Evolutionary conservation across 73 alveolate genomes (phyloP), one percentile per base, ranked within the genome.

Genomic region (Tetrahymena borealis): DNA sequence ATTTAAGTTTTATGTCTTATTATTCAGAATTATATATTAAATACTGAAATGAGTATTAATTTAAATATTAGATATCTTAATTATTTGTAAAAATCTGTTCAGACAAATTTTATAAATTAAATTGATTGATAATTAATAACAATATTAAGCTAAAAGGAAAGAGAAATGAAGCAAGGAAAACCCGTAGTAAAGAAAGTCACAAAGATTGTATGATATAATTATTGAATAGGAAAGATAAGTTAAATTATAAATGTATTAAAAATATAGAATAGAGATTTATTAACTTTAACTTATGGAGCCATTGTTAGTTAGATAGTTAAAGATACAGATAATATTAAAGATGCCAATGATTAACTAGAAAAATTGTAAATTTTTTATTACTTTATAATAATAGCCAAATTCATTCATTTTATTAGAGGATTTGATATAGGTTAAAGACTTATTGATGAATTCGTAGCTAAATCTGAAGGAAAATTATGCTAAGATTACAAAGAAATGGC

Each of bases 221-320:
- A 24, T 15, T n/a, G 28, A 2, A 11, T 15, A 60, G 28, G n/a
- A 11, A n/a, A 60, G 28, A 7, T 18, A 24, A 18, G 6, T 60
- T 15, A 60, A 60, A 35, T 60, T 60, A 24, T n/a, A n/a, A n/a
- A n/a, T n/a, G n/a, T n/a, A n/a, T 32, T 90, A 32, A 13, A 16
- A 16, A 15, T 78, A 79, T 92, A 94, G 36, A 93, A 93, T 40
- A 78, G 93, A 12, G 95, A 93, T n/a, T 78, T 93, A 33, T 40
- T 93, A 33, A 93, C 95, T 12, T 85, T 93, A 33, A 93, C 95
- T 15, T 93, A 93, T 40, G 95, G 95, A 20, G 95, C 95, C 2
- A 93, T 93, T 12, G 95, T 93, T 28, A 39, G 93, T 24, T 20
- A 93, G 79, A 93, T 93, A 31, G 90, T 93, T 1, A 93, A 85